Conservation (phyloP, 2,329 filamentous ascomycete species). For the Epichloe brachyelytri region DNA sequence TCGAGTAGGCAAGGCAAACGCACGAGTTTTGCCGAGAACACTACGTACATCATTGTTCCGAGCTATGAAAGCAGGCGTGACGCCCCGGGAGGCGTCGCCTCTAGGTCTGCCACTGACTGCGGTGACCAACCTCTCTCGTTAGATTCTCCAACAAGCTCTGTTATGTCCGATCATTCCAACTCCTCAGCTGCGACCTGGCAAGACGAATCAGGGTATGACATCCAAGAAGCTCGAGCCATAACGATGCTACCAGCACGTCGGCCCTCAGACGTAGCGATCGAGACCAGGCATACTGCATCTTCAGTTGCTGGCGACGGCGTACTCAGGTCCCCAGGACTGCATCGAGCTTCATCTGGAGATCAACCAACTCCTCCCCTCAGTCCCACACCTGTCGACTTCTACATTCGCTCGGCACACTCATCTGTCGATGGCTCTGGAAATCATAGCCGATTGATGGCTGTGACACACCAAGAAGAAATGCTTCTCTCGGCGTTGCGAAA, state of each 20-base stretch:
- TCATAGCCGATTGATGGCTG: constrained; percentile 38
- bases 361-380: constrained; percentile 38
- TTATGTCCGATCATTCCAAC: constrained; percentile 26
- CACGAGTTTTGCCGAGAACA: constrained; percentile 26
- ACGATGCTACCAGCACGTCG: constrained; percentile 21
- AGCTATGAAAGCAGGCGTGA: constrained; percentile 6
- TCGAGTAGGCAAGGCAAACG: constrained; percentile 25
- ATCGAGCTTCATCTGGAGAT: constrained; percentile 17
- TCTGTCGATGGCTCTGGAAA: constrained; percentile 21
- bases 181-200: constrained; percentile 22
- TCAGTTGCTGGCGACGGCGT: neutral
- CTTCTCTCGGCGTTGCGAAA: constrained; percentile 42
- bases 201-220: constrained; percentile 17
- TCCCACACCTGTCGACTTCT: constrained; percentile 38
- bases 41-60: constrained; percentile 31
- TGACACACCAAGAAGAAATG: constrained; percentile 46
- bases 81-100: constrained; percentile 7
- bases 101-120: constrained; percentile 14
- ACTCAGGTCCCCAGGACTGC: neutral
- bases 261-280: constrained; percentile 12
- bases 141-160: constrained; percentile 16
- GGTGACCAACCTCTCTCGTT: constrained; percentile 14
- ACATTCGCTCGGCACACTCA: constrained; percentile 25
- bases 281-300: neutral
- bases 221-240: constrained; percentile 28